Evolutionary conservation across 2,329 filamentous ascomycete genomes (phyloP), one percentile per base, ranked within the genome.

Genomic region (Arthrobotrys sinensis): DNA sequence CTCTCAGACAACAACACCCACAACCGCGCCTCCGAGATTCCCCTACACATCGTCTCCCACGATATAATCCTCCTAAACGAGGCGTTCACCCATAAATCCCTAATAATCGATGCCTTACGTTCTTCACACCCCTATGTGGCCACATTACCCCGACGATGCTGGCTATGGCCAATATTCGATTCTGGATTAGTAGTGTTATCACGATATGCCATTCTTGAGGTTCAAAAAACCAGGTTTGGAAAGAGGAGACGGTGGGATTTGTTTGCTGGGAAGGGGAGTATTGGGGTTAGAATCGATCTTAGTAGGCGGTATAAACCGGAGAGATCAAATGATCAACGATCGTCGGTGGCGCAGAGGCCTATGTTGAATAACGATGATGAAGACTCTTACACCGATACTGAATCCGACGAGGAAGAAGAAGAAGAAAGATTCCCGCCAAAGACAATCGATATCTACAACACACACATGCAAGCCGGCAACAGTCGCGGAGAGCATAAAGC

Each of bases 401-500:
- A 62, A 14, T 53, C 52, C 10, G 65, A 46, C 16, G 50, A 62
- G 19, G 57, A 65, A 1, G 21, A 48, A 16, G 64, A 70, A 7
- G 72, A 77, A 2, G 65, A 76, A 21, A 10, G 12, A 8, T 77
- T 64, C 24, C 52, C 28, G 34, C 73, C 73, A 2, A 77, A 77
- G 12, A 77, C 73, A 5, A 53, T 77, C 7, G 73, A 77, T 77
- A 77, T 77, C 3, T 77, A 77, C 62, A 77, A 77, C 32, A 77
- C 73, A 7, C 73, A 77, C 43, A 77, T 77, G 73, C 73, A 77
- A 34, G 66, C 73, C 2, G 73, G 73, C 0, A 70, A 77, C 43
- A 66, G 46, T 40, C 38, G 50, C 8, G 52, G 73, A 14, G 73
- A 77, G 57, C 73, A 77, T 11, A 45, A 48, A 24, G 73, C 73